Evolutionary conservation across 75 land plant genomes (phyloP).

Genomic region (Adiantum capillusveneris): DNA sequence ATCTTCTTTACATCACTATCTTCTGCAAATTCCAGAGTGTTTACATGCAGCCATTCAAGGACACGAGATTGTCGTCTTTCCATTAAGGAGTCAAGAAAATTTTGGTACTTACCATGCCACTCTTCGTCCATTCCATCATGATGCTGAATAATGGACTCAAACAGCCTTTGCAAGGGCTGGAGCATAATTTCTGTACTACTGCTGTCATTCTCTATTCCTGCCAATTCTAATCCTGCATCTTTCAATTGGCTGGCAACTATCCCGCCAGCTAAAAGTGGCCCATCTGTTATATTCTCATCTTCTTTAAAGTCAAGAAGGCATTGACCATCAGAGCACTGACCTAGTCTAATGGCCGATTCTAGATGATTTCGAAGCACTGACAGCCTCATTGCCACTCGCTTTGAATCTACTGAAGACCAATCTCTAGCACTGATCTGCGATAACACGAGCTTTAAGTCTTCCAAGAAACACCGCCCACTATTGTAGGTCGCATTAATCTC

Average conservation of each 20-base stretch:
- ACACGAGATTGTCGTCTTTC: slow-evolving; percentile 11
- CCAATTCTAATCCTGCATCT: slow-evolving; percentile 12
- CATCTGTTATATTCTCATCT: slow-evolving; percentile 2
- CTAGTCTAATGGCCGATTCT: slow-evolving; percentile 3
- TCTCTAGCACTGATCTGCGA: slow-evolving; percentile 32
- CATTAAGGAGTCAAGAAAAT: slow-evolving; percentile 11
- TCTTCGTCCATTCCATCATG: slow-evolving; percentile 11
- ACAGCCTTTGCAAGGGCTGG: not conserved
- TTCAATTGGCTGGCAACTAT: not conserved
- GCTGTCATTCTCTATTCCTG: slow-evolving; percentile 7
- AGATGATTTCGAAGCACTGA: slow-evolving; percentile 15
- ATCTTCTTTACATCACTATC: slow-evolving; percentile 28
- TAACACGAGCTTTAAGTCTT: slow-evolving; percentile 31
- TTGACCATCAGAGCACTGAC: slow-evolving; percentile 7
- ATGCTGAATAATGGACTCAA: slow-evolving; percentile 14
- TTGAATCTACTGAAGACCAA: slow-evolving; percentile 31
- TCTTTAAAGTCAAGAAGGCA: slow-evolving; percentile 12
- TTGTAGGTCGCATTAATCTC: slow-evolving; percentile 12
- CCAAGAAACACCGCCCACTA: slow-evolving; percentile 11
- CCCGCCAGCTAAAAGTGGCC: too few species aligned
- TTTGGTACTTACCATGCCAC: slow-evolving; percentile 24
- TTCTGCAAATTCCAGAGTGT: slow-evolving; percentile 11
- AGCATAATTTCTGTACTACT: slow-evolving; percentile 3
- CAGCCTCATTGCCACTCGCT: slow-evolving; percentile 17
- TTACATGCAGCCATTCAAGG: slow-evolving; percentile 14